A percentile compares a stretch with the other conserved stretches of the same genome.
Evolutionary conservation across 1,284 basidiomycete species (phyloP).

Genomic region (Pascua sp.): DNA sequence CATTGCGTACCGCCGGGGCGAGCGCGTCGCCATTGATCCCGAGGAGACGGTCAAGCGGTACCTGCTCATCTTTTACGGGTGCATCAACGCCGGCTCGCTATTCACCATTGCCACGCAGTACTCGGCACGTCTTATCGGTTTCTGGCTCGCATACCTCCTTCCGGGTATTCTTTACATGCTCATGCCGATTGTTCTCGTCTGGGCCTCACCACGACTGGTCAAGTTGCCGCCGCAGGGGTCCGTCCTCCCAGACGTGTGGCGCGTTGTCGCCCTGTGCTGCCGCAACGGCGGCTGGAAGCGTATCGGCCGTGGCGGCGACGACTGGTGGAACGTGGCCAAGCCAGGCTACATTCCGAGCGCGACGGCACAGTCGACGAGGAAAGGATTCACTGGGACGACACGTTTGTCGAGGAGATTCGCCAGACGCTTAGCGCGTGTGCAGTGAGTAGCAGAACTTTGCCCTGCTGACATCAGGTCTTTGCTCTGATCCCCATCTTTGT

Average conservation of each 20-base stretch:
- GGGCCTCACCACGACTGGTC: constrained; percentile 22
- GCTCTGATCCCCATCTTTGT: constrained; percentile 52
- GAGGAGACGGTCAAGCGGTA: constrained; percentile 41
- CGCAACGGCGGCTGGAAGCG: constrained; percentile 16
- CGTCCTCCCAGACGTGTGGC: constrained; percentile 44
- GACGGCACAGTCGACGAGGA: constrained; percentile 40
- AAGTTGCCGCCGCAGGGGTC: constrained; percentile 53
- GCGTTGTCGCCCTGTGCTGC: constrained; percentile 33
- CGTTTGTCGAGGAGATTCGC: constrained; percentile 53
- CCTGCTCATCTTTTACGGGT: constrained; percentile 41
- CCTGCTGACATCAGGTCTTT: constrained; percentile 34
- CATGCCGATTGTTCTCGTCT: constrained; percentile 37
- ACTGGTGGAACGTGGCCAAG: constrained; percentile 52
- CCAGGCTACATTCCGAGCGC: constrained; percentile 42
- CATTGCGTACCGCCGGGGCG: constrained; percentile 36
- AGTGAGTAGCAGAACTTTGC: constrained; percentile 7
- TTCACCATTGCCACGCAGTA: constrained; percentile 46
- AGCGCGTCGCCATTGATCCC: constrained; percentile 49
- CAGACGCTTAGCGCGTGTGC: constrained; percentile 51
- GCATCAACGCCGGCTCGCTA: constrained; percentile 49
- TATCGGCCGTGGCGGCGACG: constrained; percentile 32
- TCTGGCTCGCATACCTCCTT: constrained; percentile 52
- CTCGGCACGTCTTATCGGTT: constrained; percentile 45
- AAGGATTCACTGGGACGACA: constrained; percentile 52
- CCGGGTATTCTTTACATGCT: constrained; percentile 53